Conservation (phyloP, 305 asterid genomes). For the Fraxinus sp. region DNA sequence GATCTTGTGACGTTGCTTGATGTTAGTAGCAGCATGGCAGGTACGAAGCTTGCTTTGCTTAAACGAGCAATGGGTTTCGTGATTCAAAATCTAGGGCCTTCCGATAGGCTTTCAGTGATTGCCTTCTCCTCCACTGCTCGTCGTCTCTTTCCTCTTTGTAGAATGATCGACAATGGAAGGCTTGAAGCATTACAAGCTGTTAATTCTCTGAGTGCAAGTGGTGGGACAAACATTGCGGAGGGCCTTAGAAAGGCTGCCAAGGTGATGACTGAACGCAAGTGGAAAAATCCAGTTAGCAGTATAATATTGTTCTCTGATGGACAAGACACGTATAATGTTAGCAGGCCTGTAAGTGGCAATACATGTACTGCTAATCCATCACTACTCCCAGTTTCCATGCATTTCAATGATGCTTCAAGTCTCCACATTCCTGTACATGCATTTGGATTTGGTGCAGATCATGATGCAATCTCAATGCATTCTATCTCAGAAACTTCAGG, state of each 20-base stretch:
- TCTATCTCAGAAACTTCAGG: conserved; percentile 73
- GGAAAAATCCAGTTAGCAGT: conserved; percentile 64
- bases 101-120: conserved; percentile 80
- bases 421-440: conserved; percentile 66
- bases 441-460: conserved; percentile 92
- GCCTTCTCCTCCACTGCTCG: conserved; percentile 85
- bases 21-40: conserved; percentile 98
- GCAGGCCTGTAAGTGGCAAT: conserved; percentile 25
- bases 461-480: conserved; percentile 80
- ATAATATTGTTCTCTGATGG: conserved; percentile 88
- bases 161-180: conserved; percentile 63
- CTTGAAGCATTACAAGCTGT: conserved; percentile 78
- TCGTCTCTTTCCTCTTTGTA: conserved; percentile 78
- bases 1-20: conserved; percentile 90
- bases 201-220: conserved; percentile 66
- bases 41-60: conserved; percentile 81
- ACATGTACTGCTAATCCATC: conserved; percentile 25
- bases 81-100: conserved; percentile 73
- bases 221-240: conserved; percentile 83
- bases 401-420: conserved; percentile 30
- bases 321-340: conserved; percentile 65
- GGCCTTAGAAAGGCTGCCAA: conserved; percentile 72
- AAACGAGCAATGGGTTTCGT: conserved; percentile 96
- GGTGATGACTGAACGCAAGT: conserved; percentile 67
- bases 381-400: conserved; percentile 63